phyloP scores from a whole-genome alignment of 192 early-diverging fungal genomes.

The Backusella macrospora region DNA sequence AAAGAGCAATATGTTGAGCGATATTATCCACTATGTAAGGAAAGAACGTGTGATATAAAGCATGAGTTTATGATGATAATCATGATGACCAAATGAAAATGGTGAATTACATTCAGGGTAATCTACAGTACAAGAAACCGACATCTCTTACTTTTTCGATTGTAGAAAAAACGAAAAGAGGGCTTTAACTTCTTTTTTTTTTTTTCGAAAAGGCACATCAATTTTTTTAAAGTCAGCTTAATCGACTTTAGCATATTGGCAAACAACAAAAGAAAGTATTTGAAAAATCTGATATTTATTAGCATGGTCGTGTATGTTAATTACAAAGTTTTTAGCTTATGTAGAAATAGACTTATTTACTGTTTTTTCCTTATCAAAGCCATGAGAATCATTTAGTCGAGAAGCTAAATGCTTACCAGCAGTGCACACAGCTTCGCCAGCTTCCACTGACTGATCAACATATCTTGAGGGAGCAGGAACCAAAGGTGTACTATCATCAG shows the following conservation, averaged over 20 bases:
- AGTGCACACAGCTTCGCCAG: slow-evolving; percentile 43
- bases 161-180: neutral
- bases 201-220: neutral
- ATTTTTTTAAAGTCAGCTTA: no score
- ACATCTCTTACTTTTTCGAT: slow-evolving; percentile 5
- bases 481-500: slow-evolving; percentile 50
- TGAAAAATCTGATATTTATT: no score
- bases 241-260: no score
- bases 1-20: neutral
- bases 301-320: no score
- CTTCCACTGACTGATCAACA: slow-evolving; percentile 21
- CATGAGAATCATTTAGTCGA: slow-evolving; percentile 46
- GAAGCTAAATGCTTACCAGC: slow-evolving; percentile 53
- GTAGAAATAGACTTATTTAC: no score
- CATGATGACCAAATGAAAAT: neutral
- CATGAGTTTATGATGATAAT: no score
- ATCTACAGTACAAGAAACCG: neutral
- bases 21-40: neutral
- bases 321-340: no score
- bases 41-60: neutral
- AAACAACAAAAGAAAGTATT: no score
- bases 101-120: neutral
- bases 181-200: neutral
- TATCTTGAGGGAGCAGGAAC: slow-evolving; percentile 49
- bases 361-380: slow-evolving; percentile 19